These are phyloP conservation scores for Panicum hallii DNA, from an alignment of 202 grass and related monocot genomes.

Conservation along the genomic window DNA sequence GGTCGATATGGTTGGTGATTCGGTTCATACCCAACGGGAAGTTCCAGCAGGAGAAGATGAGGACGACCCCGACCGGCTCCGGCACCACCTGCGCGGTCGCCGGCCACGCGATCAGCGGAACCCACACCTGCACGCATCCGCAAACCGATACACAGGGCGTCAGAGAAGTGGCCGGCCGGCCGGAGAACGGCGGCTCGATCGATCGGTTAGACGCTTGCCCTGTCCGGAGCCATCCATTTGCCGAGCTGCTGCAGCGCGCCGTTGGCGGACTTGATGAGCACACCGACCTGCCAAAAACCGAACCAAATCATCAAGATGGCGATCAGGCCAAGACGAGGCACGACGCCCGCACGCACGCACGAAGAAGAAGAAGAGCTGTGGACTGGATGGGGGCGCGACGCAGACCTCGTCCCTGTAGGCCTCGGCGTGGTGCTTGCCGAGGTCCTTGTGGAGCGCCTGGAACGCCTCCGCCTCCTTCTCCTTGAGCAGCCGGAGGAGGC, in stretches of 20 bases:
- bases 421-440: slow-evolving; percentile 84
- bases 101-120: slow-evolving; percentile 68
- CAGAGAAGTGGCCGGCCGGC: background rate
- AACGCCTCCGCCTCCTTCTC: slow-evolving; percentile 74
- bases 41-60: slow-evolving; percentile 92
- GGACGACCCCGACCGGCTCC: slow-evolving; percentile 89
- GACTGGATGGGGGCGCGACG: too few species aligned
- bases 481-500: slow-evolving; percentile 60
- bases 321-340: background rate
- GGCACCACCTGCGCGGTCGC: slow-evolving; percentile 68
- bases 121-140: slow-evolving; percentile 47
- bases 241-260: slow-evolving; percentile 57
- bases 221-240: slow-evolving; percentile 74
- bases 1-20: background rate
- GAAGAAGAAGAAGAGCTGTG: too few species aligned
- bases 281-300: slow-evolving; percentile 53
- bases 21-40: slow-evolving; percentile 63
- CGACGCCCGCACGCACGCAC: background rate
- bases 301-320: background rate
- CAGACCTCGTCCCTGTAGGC: slow-evolving; percentile 84
- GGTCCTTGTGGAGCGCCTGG: slow-evolving; percentile 66
- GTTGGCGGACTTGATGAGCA: slow-evolving; percentile 66
- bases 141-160: background rate
- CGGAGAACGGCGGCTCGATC: background rate
- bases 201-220: slow-evolving; percentile 31